A percentile compares a stretch with the other conserved stretches of the same genome.
phyloP scores from a whole-genome alignment of 1,139 yeast species.

The Debaryomyces subglobosus region DNA sequence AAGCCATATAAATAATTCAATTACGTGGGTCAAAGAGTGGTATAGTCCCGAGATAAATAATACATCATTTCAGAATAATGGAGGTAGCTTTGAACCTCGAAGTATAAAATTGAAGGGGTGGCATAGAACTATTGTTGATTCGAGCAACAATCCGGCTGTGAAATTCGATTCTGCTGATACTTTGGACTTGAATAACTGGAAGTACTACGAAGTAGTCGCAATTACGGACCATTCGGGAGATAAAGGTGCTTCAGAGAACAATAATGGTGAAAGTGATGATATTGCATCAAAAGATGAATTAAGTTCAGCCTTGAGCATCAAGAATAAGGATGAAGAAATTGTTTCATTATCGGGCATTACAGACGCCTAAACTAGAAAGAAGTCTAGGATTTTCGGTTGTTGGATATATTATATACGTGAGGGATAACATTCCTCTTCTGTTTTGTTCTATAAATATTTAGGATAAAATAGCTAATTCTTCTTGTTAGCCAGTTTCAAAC shows the following conservation, averaged over 20 bases:
- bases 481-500: slow-evolving; percentile 29
- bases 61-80: neutral
- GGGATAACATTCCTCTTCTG: neutral
- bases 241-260: slow-evolving; percentile 10
- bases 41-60: slow-evolving; percentile 31
- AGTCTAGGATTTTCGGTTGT: neutral
- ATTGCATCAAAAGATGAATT: slow-evolving; percentile 17
- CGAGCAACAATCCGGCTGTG: slow-evolving; percentile 17
- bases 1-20: slow-evolving; percentile 30
- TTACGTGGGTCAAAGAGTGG: slow-evolving; percentile 50
- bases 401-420: neutral
- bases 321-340: slow-evolving; percentile 21
- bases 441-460: slow-evolving; percentile 1
- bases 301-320: slow-evolving; percentile 22
- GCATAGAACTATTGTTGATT: slow-evolving; percentile 33
- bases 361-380: neutral
- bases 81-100: slow-evolving; percentile 11
- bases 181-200: slow-evolving; percentile 34
- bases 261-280: neutral
- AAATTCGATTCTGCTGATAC: slow-evolving; percentile 26
- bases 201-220: slow-evolving; percentile 26
- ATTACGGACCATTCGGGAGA: slow-evolving; percentile 12
- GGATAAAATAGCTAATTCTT: neutral
- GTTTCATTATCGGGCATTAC: slow-evolving; percentile 23
- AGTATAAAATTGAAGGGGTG: slow-evolving; percentile 43